Evolutionary conservation across 2,329 filamentous ascomycete genomes (phyloP).

Genomic region (Beauveria rudraprayagi): DNA sequence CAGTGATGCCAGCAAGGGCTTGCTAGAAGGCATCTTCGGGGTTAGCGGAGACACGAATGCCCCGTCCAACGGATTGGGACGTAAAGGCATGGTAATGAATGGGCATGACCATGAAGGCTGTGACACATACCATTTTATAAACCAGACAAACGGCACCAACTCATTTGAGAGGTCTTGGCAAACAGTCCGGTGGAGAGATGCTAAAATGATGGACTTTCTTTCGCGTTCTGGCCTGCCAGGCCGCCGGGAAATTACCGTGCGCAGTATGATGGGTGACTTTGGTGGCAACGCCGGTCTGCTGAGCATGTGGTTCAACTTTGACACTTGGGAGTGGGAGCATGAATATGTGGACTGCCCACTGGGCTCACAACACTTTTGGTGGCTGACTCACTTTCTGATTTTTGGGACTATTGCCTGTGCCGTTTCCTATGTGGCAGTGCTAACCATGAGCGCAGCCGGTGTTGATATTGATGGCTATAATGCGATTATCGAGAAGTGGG

Average conservation of each 20-base stretch:
- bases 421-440: conserved; percentile 19
- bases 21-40: conserved; percentile 80
- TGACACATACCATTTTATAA: conserved; percentile 76
- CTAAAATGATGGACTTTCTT: conserved; percentile 32
- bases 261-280: conserved; percentile 97
- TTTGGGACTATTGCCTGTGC: conserved; percentile 34
- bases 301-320: conserved; percentile 79
- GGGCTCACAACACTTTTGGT: conserved; percentile 90
- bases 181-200: conserved; percentile 39
- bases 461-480: conserved; percentile 27
- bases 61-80: conserved; percentile 53
- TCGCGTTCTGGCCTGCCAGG: conserved; percentile 44
- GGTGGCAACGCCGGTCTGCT: conserved; percentile 86
- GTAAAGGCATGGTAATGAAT: conserved; percentile 73
- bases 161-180: conserved; percentile 41
- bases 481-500: conserved; percentile 13
- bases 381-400: conserved; percentile 74
- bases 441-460: conserved; percentile 21
- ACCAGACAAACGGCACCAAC: conserved; percentile 44
- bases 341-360: conserved; percentile 72
- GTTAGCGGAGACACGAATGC: conserved; percentile 56
- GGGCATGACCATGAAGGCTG: conserved; percentile 96
- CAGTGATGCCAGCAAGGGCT: conserved; percentile 58
- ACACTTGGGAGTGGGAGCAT: conserved; percentile 67
- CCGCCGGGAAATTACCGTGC: conserved; percentile 81